Evolutionary conservation across 2,329 filamentous ascomycete genomes (phyloP), one percentile per base, ranked within the genome.

Genomic region (Xylaria multiplex): DNA sequence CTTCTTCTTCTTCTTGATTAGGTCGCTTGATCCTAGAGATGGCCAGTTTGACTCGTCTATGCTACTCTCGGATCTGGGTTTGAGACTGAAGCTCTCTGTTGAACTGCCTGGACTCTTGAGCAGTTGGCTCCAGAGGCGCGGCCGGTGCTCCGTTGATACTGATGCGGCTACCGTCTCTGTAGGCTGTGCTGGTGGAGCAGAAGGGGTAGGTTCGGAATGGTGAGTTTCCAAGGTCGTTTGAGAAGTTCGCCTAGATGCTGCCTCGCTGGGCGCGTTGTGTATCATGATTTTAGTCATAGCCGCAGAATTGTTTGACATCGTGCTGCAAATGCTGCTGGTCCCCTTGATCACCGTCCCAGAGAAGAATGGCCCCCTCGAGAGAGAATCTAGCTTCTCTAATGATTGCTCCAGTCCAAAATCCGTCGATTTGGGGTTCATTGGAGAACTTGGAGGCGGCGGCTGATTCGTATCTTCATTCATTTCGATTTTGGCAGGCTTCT

Each of bases 51-150:
- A 13, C 14, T 66, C 55, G 24, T 59, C 59, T n/a, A 43, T 55
- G n/a, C n/a, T 37, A 32, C 43, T 43, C 1, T 55, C 55, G 2
- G 64, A 50, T 16, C 46, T 50, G 2, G 40, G 22, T 40, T 55
- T 55, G 8, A 13, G 7, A 22, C 9, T 35, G 2, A 27, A 2
- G 6, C 5, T 16, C 2, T n/a, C 14, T 22, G 2, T 8, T 6
- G 48, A 2, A 2, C 22, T 11, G 4, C 49, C n/a, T n/a, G 42
- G 13, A 7, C 35, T 37, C 11, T 27, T 24, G 37, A 66, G 37
- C 6, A 66, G 5, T 14, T 66, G 59, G 43, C 64, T 66, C 64
- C 64, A 66, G 2, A 54, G 27, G 11, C 48, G 59, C 3, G 40
- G 59, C 11, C 35, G 35, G 3, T 42, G 59, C 35, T 11, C n/a